Percentiles rank a stretch among this genome's conserved stretches.
These are phyloP conservation scores for Nepenthes gracilis DNA, from an alignment of 148 eudicot genomes.

Conservation along the genomic window DNA sequence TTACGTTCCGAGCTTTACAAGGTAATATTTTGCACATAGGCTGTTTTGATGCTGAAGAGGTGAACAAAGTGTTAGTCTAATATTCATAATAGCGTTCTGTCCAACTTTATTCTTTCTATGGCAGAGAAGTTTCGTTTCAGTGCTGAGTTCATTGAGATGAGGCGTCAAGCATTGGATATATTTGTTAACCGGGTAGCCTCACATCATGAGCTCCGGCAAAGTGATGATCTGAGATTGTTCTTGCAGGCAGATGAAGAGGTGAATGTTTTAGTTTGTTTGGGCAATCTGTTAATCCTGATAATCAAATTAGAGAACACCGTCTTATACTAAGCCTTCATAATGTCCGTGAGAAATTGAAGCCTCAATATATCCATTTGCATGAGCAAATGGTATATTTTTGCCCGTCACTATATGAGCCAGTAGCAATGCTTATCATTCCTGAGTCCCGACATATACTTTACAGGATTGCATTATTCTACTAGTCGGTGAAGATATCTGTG, in stretches of 20 bases:
- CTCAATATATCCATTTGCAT: too few relatives aligned
- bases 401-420: too few relatives aligned
- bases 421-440: too few relatives aligned
- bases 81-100: neutral
- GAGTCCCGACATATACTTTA: too few relatives aligned
- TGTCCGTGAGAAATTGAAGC: neutral
- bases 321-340: neutral
- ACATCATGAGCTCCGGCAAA: slow-evolving; percentile 74
- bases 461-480: too few relatives aligned
- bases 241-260: slow-evolving; percentile 97
- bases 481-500: too few relatives aligned
- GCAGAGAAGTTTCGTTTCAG: slow-evolving; percentile 95
- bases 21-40: too few relatives aligned
- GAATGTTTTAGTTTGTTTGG: slow-evolving; percentile 9
- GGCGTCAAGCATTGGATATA: slow-evolving; percentile 82
- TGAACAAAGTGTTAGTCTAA: neutral
- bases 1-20: too few relatives aligned
- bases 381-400: too few relatives aligned
- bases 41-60: neutral
- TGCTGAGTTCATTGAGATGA: slow-evolving; percentile 98
- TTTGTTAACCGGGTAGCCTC: slow-evolving; percentile 89
- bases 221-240: slow-evolving; percentile 88
- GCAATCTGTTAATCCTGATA: neutral
- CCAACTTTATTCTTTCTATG: slow-evolving; percentile 5
- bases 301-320: neutral